Conservation (phyloP, 225 moss, liverwort and hornwort species). For the Antitrichia curtipendula region DNA sequence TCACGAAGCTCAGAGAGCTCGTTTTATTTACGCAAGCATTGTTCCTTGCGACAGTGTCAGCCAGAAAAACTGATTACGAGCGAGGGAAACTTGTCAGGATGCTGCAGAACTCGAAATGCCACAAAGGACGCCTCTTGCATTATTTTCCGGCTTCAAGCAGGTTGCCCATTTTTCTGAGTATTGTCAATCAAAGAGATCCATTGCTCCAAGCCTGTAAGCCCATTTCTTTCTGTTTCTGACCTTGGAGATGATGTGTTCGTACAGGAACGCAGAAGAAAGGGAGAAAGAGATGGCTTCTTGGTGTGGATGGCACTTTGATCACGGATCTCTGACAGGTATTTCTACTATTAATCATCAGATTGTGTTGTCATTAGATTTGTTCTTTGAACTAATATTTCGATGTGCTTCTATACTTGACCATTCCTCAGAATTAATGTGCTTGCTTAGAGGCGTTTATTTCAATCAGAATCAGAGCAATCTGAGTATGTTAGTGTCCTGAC, state of each 20-base stretch:
- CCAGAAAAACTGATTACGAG: constrained; percentile 26
- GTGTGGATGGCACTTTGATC: constrained; percentile 99
- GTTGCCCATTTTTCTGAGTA: background rate
- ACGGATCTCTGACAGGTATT: constrained; percentile 87
- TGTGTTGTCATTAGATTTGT: background rate
- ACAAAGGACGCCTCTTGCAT: constrained; percentile 90
- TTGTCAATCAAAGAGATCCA: background rate
- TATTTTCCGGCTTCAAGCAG: constrained; percentile 69
- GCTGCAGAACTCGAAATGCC: constrained; percentile 60
- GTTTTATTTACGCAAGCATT: background rate
- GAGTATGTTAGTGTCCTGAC: background rate
- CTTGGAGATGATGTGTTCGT: background rate
- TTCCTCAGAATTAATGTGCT: background rate
- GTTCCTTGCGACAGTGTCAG: constrained; percentile 19
- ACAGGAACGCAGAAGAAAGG: constrained; percentile 17
- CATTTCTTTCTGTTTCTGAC: background rate
- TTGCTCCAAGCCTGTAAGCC: background rate
- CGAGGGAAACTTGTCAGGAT: constrained; percentile 45
- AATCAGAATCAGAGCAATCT: background rate
- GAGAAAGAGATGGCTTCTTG: constrained; percentile 51
- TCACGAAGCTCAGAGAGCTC: background rate
- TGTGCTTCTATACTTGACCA: background rate
- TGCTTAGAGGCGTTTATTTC: background rate
- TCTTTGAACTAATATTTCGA: background rate
- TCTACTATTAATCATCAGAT: background rate